Conservation (phyloP, 1,284 basidiomycete species). For the Lignosus rhinocerotis region DNA sequence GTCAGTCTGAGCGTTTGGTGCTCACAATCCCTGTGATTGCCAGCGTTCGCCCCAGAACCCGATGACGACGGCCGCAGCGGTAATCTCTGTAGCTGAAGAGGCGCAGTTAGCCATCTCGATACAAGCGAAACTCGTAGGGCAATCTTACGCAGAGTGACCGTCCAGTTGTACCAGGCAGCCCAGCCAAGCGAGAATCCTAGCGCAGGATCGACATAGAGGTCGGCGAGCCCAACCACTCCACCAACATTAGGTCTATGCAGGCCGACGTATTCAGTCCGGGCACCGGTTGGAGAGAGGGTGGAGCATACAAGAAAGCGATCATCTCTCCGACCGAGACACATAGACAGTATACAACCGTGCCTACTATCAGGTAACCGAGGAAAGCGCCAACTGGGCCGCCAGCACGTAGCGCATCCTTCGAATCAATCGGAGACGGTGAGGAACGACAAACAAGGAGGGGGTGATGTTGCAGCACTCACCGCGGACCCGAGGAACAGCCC, state of each 20-base stretch:
- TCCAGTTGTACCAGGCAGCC: slow-evolving; percentile 37
- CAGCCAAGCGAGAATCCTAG: slow-evolving; percentile 34
- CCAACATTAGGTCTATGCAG: slow-evolving; percentile 76
- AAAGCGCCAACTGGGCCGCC: slow-evolving; percentile 66
- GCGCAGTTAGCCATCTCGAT: neutral
- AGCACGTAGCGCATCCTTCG: slow-evolving; percentile 50
- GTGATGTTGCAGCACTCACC: slow-evolving; percentile 14
- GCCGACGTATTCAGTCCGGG: slow-evolving; percentile 11
- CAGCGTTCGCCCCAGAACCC: slow-evolving; percentile 24
- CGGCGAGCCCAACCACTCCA: slow-evolving; percentile 77
- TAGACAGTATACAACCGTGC: slow-evolving; percentile 43
- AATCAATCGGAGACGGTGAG: no score
- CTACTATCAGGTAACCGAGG: slow-evolving; percentile 62
- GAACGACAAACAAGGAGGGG: no score
- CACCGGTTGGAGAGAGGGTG: neutral
- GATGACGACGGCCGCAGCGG: slow-evolving; percentile 29
- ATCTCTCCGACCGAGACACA: slow-evolving; percentile 36
- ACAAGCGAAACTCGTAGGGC: neutral
- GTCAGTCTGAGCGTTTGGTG: neutral
- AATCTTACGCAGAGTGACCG: slow-evolving; percentile 31
- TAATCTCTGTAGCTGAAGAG: slow-evolving; percentile 30
- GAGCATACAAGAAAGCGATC: slow-evolving; percentile 33
- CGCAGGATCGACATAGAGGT: slow-evolving; percentile 33
- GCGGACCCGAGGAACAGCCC: slow-evolving; percentile 45
- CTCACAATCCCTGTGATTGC: neutral